Evolutionary conservation across 2,329 filamentous ascomycete genomes (phyloP), one percentile per base, ranked within the genome.

Genomic region (Aureobasidium sp.): DNA sequence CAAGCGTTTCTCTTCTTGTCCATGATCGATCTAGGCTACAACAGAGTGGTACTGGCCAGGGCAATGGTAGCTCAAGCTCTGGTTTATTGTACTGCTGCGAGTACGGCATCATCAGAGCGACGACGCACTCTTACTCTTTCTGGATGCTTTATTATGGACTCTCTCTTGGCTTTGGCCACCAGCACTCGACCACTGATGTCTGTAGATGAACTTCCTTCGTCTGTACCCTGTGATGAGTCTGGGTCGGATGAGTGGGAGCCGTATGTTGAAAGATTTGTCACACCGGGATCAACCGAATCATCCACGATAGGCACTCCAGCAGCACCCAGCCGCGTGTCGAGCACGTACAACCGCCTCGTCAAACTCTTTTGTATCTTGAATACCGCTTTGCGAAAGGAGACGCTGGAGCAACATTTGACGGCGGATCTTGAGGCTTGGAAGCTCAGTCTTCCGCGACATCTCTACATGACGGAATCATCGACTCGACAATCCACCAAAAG

Each of bases 221-320:
- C 20, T 20, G 20, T 1, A 20, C 20, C 20, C 20, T 56, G 52
- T 20, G 52, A 56, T 8, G 52, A 43, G 37, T 44, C 39, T 3
- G 17, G 52, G 12, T 32, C 39, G 3, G 52, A 56, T 24, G 52
- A 56, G n/a, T 56, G 52, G 52, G 52, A 56, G 5, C 52, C 52
- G 12, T 56, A 27, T 24, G 37, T 56, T 17, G 37, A 56, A 2
- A 43, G 12, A 15, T 44, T 44, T 3, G 37, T 17, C 32, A 9
- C 37, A 44, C 37, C 7, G 7, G 6, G 6, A 4, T 20, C 13
- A 1, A n/a, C 26, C 2, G 12, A 9, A 5, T 13, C 9, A 0
- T 12, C 39, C 9, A 20, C 13, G 2, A 20, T 20, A 20, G 27
- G 52, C 17, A 44, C 17, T 4, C 26, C 15, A 44, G 52, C 52